Evolutionary conservation across 345 rosid genomes (phyloP), one percentile per base, ranked within the genome.

Genomic region (Citrus medica): DNA sequence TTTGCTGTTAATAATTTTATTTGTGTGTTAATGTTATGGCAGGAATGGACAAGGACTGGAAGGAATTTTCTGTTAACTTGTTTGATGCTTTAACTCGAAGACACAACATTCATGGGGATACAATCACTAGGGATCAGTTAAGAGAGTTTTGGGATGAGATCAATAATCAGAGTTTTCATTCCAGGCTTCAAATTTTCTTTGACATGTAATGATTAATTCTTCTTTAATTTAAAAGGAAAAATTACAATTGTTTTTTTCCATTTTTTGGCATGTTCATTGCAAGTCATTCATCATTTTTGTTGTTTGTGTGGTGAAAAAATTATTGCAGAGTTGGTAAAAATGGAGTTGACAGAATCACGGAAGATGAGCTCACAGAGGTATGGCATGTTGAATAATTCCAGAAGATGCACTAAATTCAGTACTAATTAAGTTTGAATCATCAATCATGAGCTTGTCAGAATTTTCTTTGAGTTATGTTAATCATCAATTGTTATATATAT

Each of bases 251-350:
- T 38, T 37, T 33, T 33, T 33, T 5, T 0, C 38, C 38, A 6
- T 6, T 37, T 37, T 37, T 37, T 6, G 10, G 42, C 42, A 38
- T 38, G 42, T 38, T 38, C 10, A 8, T 38, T 38, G 42, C 42
- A 38, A 38, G 10, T 38, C 42, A 8, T 38, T 38, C 9, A 38
- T 46, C 53, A 37, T 46, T 66, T 73, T 12, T 55, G 28, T 21
- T 22, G 53, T 21, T 33, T 63, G 27, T 38, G 13, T 60, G 53
- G 25, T 80, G 78, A 53, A 65, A 46, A 46, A 10, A 10, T 46
- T 40, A 82, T 14, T 89, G 82, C 84, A 90, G 97, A 93, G 97
- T 91, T 77, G 97, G 91, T 84, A 92, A 91, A 86, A 90, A 92
- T 85, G 92, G 92, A 1, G 92, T 88, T 86, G 97, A 95, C 38